phyloP scores from a whole-genome alignment of 208 protist genomes.

The Angomonas deanei region DNA sequence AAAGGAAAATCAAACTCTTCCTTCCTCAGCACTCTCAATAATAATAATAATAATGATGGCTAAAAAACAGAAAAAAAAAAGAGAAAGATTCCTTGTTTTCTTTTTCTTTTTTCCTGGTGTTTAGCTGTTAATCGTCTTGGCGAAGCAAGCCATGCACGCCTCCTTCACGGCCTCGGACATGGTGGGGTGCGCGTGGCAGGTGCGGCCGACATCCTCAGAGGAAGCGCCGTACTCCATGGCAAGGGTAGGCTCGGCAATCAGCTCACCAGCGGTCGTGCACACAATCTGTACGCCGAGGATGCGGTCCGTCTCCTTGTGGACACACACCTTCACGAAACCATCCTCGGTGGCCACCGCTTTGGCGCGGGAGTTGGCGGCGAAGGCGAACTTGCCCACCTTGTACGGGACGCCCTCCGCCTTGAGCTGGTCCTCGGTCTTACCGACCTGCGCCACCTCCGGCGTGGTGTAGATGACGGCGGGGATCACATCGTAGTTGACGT shows the following conservation, averaged over 20 bases:
- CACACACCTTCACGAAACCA: conserved; percentile 97
- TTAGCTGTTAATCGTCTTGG: conserved; percentile 98
- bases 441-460: conserved; percentile 98
- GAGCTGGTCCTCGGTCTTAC: conserved; percentile 96
- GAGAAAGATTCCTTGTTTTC: background rate
- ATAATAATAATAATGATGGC: too few species aligned
- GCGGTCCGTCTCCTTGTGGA: conserved; percentile 94
- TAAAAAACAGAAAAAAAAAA: conserved; percentile 1
- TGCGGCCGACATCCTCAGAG: conserved; percentile 96
- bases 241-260: conserved; percentile 97
- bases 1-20: background rate
- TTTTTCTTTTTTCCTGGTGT: background rate
- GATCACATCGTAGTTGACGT: conserved; percentile 98
- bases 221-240: conserved; percentile 98
- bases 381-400: conserved; percentile 98
- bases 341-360: conserved; percentile 93
- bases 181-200: conserved; percentile 99
- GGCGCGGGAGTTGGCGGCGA: conserved; percentile 97
- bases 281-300: conserved; percentile 99
- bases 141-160: conserved; percentile 94
- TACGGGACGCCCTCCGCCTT: conserved; percentile 91
- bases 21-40: background rate
- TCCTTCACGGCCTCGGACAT: conserved; percentile 98
- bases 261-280: conserved; percentile 92
- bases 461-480: conserved; percentile 99